phyloP scores from a whole-genome alignment of 1,139 yeast genomes.

The Saccharomyces uvarum region DNA sequence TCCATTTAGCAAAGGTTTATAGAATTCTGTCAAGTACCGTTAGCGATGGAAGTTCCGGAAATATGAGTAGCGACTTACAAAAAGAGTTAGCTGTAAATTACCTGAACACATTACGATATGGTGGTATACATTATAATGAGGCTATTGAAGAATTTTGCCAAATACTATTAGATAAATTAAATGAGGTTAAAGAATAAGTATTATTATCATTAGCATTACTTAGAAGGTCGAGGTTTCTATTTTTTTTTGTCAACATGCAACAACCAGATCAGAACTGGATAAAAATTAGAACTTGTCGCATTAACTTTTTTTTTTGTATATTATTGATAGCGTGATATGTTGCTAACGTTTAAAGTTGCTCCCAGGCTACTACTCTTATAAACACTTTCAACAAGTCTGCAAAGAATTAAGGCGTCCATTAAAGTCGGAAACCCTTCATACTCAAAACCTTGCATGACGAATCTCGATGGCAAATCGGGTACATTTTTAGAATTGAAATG shows the following conservation, averaged over 20 bases:
- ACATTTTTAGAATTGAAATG: conserved; percentile 9
- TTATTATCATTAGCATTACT: background rate
- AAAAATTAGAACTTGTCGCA: background rate
- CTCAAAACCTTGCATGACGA: conserved; percentile 14
- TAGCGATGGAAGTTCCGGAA: conserved; percentile 13
- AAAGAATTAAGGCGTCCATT: conserved; percentile 13
- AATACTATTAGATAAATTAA: conserved; percentile 10
- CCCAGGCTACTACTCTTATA: conserved; percentile 12
- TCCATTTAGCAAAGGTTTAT: conserved; percentile 29
- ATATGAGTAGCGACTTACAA: conserved; percentile 20
- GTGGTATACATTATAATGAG: conserved; percentile 32
- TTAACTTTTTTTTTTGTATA: background rate
- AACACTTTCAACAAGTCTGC: conserved; percentile 13
- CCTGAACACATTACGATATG: conserved; percentile 29
- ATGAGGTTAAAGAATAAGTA: background rate
- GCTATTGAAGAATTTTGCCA: conserved; percentile 33
- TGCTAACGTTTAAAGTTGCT: conserved; percentile 15
- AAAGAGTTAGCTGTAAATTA: conserved; percentile 30
- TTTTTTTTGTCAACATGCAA: background rate
- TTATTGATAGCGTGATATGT: conserved; percentile 7
- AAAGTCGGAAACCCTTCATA: conserved; percentile 20
- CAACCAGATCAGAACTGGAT: background rate
- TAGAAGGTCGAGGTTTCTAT: background rate
- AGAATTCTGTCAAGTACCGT: conserved; percentile 21
- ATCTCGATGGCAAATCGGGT: conserved; percentile 4